Evolutionary conservation across 768 basidiomycete genomes (phyloP), one percentile per base, ranked within the genome.

Genomic region (Rhodosporidiobolus odoratus): DNA sequence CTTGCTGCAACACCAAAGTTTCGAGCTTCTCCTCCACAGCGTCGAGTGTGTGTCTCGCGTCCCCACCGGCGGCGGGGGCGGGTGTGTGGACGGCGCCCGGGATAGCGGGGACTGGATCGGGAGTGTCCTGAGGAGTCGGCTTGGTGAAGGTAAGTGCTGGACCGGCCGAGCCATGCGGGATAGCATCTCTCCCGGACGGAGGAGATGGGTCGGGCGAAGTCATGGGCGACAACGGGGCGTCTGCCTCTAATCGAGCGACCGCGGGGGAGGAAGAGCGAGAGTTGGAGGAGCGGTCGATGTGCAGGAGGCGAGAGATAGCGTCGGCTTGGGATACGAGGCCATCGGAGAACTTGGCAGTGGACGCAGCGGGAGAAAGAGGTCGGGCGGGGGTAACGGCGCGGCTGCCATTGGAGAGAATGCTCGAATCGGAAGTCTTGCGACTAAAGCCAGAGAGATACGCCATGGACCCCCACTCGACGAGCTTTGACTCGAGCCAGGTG

Each of bases 391-490:
- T 57, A 40, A 35, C 25, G 16, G 6, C n/a, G 43, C 56, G 64
- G 16, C n/a, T 58, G 41, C 32, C 40, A 7, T 47, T 17, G 38
- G n/a, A 1, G 27, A n/a, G 19, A n/a, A 27, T 43, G 58, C 19
- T 43, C 50, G 73, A 19, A 0, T 71, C 69, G 10, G 69, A 38
- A 12, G 63, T 30, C 8, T 58, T 61, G 62, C 65, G 73, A 32
- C 69, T 66, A 72, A 77, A 77, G 4, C 68, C 66, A 7, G 71
- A 73, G n/a, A 77, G 73, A 50, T 76, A 76, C 2, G 73, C 72
- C 82, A 99, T 98, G 5, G 92, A 95, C 0, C 96, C 96, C 96
- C 96, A 99, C 79, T 99, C 96, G 70, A 95, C 91, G 78, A 98
- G 94, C 83, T 99, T 99, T 82, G 88, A 91, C 79, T 97, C 92